Evolutionary conservation across 208 protist genomes (phyloP), one percentile per base, ranked within the genome.

Genomic region (Leishmania arabica): DNA sequence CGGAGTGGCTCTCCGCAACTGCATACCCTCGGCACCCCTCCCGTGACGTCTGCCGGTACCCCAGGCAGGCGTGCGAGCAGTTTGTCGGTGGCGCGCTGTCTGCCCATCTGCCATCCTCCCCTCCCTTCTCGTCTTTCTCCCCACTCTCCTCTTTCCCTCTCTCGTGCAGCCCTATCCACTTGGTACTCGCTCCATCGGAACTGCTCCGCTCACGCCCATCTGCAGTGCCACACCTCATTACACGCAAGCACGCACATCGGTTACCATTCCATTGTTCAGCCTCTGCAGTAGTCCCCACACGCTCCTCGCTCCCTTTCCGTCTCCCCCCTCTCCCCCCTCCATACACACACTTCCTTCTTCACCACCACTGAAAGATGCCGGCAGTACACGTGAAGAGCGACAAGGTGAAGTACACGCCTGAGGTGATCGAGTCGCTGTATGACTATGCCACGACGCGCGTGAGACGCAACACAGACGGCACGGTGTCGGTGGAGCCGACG

Each of bases 361-460:
- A 47, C 19, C 49, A 70, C 31, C 15, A 76, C 78, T 24, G 40
- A 4, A 78, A 27, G 17, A 92, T 92, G 89, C 86, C 91, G 11
- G 70, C 78, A 11, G 81, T 94, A 49, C 84, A 83, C 72, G 87
- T 92, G 54, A 88, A 91, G 70, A 88, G 81, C 78, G 82, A 78
- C 77, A 89, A 91, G 69, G 93, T 96, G 34, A 53, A 79, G 31
- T 98, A 98, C 88, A 92, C 86, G 58, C 90, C 93, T 2, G 91
- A 95, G 13, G 47, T 60, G 31, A 99, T 99, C 79, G 89, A 89
- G 54, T 86, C 92, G 21, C 80, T 89, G 34, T 99, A 98, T 84
- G 78, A 84, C 6, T 99, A 99, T 78, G 77, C 89, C 70, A 97
- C 74, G 53, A 98, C 96, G 0, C 79, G 77, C n/a, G 94, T 98